Conservation (phyloP, 1,284 basidiomycete genomes). For the Cutaneotrichosporon dermatis region DNA sequence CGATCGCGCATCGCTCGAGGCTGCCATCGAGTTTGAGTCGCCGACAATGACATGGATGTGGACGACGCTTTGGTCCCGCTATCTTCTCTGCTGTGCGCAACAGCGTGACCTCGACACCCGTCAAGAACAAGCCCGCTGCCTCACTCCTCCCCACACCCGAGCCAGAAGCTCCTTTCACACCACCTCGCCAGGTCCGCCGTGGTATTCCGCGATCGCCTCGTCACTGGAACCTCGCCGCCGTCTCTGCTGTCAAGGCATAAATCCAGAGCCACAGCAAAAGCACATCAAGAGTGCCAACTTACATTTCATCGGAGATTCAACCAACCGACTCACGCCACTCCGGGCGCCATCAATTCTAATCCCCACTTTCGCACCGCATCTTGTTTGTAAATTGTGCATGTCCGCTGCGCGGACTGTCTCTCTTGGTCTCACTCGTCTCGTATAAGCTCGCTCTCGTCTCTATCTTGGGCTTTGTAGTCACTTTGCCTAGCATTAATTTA, state of each 20-base stretch:
- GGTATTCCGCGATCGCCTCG: neutral
- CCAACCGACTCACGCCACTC: too few species aligned
- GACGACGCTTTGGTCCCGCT: neutral
- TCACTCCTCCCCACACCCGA: neutral
- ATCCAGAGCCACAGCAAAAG: neutral
- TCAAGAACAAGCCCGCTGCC: neutral
- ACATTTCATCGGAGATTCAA: too few species aligned
- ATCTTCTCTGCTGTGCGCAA: neutral
- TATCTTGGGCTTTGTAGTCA: too few species aligned
- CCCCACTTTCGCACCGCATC: too few species aligned
- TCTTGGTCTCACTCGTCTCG: too few species aligned
- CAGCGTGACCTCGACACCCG: neutral
- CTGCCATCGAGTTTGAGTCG: neutral
- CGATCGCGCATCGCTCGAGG: neutral
- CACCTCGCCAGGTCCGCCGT: constrained; percentile 2
- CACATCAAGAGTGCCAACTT: too few species aligned
- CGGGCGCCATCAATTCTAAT: too few species aligned
- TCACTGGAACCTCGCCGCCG: constrained; percentile 2
- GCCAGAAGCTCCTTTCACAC: neutral
- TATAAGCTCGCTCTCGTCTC: too few species aligned
- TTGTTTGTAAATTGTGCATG: too few species aligned
- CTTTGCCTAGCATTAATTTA: too few species aligned
- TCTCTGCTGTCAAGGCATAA: neutral
- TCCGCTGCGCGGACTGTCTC: too few species aligned
- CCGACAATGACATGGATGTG: neutral